Percentiles rank a stretch among this genome's conserved stretches.
Evolutionary conservation across 768 basidiomycete genomes (phyloP).

Genomic region (Mycena vulgaris): DNA sequence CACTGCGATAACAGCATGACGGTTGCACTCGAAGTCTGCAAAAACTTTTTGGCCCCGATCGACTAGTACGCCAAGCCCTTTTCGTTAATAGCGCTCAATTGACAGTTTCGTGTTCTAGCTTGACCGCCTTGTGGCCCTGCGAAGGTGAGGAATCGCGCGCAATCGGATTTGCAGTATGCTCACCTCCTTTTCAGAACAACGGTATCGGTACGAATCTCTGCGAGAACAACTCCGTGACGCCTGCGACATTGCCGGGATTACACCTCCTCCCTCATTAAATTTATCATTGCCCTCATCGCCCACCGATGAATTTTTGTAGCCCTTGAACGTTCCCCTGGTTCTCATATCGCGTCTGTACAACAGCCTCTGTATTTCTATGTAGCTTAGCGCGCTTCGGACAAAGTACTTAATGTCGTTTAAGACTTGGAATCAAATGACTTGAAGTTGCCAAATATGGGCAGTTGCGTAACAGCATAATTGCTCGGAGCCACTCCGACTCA

Average conservation of each 20-base stretch:
- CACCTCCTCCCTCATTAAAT: constrained; percentile 59
- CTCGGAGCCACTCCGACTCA: constrained; percentile 13
- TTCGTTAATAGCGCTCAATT: not conserved
- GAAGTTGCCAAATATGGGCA: constrained; percentile 25
- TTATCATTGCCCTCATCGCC: constrained; percentile 49
- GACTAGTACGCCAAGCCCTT: constrained; percentile 61
- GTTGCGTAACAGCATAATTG: constrained; percentile 20
- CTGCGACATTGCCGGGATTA: constrained; percentile 64
- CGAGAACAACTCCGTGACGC: constrained; percentile 62
- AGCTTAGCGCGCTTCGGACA: not conserved
- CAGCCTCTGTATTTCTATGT: constrained; percentile 31
- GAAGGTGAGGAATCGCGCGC: constrained; percentile 57
- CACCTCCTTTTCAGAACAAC: constrained; percentile 61
- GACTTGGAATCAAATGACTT: too few relatives aligned
- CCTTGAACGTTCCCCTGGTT: constrained; percentile 28
- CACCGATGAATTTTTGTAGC: constrained; percentile 46
- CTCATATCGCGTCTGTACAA: constrained; percentile 10
- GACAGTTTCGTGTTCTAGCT: constrained; percentile 46
- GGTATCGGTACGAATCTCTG: constrained; percentile 62
- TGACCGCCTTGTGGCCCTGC: constrained; percentile 78
- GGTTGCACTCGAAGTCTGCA: constrained; percentile 75
- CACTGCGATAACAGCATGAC: constrained; percentile 70
- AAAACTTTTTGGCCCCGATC: constrained; percentile 70
- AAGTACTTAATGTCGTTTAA: not conserved
- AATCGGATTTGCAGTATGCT: not conserved